Base-by-base conservation (phyloP, 805 yeast genomes). In the Blastobotrys robertii region DNA sequence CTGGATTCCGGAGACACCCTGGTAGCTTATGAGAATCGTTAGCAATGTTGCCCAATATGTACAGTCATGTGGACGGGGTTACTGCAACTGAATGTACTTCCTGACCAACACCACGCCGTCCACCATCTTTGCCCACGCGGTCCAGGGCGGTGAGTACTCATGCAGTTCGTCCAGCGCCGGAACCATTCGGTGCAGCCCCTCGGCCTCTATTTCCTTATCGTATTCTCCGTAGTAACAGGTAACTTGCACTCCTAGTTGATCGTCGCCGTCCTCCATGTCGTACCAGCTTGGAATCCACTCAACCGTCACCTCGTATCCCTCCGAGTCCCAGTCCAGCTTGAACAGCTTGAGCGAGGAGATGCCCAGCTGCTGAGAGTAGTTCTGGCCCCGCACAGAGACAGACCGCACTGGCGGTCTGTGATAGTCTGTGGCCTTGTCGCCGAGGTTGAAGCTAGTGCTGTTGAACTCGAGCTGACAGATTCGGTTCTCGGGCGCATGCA, bases 181-280 rank as follows among this genome's bases (percentile, higher is more conserved):
- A 3, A 84, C 59, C 45, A 69, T 71, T 29, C 73, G 61, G 25
- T 50, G 50, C 39, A 61, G 37, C 10, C 50, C 57, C 1, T 70
- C 76, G 39, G 16, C n/a, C 6, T 65, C 70, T 56, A 39, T 58
- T 22, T 46, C 73, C 9, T 62, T 59, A 30, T 76, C 77, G 57
- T 76, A 75, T 50, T 86, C 94, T 7, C 85, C 83, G 88, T 90
- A 87, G 54, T 66, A 76, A 57, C 96, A 87, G 16, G 73, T 67
- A 7, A 86, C 70, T 6, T 65, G 59, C 1, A 86, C 70, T 5
- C 55, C 53, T 43, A 53, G 44, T 10, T 41, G 15, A 25, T 44
- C 49, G 13, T 42, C 44, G 25, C 52, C 60, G 15, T 61, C 65
- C 32, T 57, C 63, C 35, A 68, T 77, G 25, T 69, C 68, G 10